Conservation (phyloP, 805 yeast genomes). For the Starmerella cellae region DNA sequence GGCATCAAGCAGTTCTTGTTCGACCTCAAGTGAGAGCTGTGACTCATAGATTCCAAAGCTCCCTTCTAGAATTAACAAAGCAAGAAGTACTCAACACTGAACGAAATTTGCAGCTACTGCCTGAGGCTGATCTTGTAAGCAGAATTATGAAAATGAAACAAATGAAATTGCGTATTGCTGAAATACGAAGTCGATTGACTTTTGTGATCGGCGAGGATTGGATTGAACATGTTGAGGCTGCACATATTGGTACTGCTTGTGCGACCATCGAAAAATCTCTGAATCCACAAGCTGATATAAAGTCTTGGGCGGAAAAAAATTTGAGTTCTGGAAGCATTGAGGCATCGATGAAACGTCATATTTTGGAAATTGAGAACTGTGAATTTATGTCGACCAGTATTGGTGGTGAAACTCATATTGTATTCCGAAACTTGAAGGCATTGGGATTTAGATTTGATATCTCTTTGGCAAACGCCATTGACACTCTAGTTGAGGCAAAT, state of each 20-base stretch:
- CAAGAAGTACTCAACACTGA: constrained; percentile 2
- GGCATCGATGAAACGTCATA: background rate
- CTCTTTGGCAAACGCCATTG: background rate
- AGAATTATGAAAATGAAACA: constrained; percentile 43
- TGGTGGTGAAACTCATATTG: constrained; percentile 20
- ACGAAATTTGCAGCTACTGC: background rate
- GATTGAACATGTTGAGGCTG: constrained; percentile 54
- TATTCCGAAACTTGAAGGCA: constrained; percentile 7
- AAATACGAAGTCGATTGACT: constrained; percentile 35
- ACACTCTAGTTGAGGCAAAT: constrained; percentile 1
- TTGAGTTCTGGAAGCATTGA: background rate
- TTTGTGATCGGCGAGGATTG: constrained; percentile 48
- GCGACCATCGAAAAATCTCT: constrained; percentile 35
- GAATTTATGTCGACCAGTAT: constrained; percentile 10
- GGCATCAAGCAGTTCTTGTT: constrained; percentile 36
- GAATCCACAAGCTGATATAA: constrained; percentile 32
- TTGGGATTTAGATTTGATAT: constrained; percentile 12
- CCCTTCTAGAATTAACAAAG: constrained; percentile 34
- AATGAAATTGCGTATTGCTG: constrained; percentile 33
- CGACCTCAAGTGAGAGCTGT: constrained; percentile 47
- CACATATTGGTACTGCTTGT: constrained; percentile 41
- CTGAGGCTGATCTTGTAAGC: constrained; percentile 22
- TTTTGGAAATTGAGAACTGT: background rate
- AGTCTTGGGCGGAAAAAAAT: constrained; percentile 34
- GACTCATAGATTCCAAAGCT: constrained; percentile 45